Evolutionary conservation across 768 basidiomycete species (phyloP).

Genomic region (Suillus variegatus): DNA sequence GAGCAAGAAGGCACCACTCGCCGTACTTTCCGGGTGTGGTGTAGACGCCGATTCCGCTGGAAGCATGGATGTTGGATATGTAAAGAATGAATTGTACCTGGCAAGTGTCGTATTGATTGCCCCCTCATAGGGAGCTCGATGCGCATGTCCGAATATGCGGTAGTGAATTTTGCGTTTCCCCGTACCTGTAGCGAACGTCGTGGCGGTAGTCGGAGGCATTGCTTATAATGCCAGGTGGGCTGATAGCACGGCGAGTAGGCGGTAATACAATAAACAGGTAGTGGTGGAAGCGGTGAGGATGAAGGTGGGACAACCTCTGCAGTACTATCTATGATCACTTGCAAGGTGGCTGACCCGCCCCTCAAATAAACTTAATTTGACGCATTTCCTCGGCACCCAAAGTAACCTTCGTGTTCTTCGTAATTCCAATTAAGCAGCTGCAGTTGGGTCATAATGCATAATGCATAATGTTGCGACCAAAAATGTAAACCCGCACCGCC

Average conservation of each 20-base stretch:
- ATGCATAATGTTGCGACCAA: no score
- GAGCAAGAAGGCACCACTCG: not conserved
- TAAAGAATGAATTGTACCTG: not conserved
- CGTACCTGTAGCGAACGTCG: not conserved
- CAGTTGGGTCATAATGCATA: no score
- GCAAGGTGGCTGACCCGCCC: not conserved
- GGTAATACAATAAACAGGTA: not conserved
- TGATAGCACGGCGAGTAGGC: not conserved
- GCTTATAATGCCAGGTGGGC: not conserved
- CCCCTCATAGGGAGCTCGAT: not conserved
- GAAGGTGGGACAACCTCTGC: no score
- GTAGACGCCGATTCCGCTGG: not conserved
- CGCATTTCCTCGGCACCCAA: not conserved
- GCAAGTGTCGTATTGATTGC: not conserved
- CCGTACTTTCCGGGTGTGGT: not conserved
- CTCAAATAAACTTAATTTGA: not conserved
- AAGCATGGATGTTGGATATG: not conserved
- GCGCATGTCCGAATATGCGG: slow-evolving; percentile 1
- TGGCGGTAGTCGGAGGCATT: not conserved
- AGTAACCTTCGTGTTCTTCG: not conserved
- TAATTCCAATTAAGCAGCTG: not conserved
- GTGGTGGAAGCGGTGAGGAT: not conserved
- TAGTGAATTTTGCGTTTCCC: not conserved
- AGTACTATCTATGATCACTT: not conserved
- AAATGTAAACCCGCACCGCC: no score